Conservation (phyloP, 1,284 basidiomycete genomes). For the Ceratorhiza oryzae-sativae region DNA sequence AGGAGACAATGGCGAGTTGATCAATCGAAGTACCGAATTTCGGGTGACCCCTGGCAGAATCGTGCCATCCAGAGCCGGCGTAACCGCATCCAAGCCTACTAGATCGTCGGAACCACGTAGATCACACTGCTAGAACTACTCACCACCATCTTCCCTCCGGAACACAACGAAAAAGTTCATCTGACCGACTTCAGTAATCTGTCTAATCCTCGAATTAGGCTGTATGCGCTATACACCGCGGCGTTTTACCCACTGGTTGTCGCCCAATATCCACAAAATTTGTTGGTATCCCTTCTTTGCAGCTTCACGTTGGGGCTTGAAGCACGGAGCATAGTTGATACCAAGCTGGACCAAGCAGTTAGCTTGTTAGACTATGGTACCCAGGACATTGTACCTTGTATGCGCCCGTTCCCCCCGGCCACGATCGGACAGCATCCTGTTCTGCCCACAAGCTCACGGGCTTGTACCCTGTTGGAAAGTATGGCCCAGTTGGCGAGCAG, state of each 20-base stretch:
- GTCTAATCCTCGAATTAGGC: slow-evolving; percentile 38
- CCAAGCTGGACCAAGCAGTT: slow-evolving; percentile 52
- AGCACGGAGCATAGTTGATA: slow-evolving; percentile 73
- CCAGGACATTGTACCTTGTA: slow-evolving; percentile 49
- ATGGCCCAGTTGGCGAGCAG: slow-evolving; percentile 70
- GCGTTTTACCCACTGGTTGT: slow-evolving; percentile 33
- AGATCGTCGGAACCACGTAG: slow-evolving; percentile 1
- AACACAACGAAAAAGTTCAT: slow-evolving; percentile 76
- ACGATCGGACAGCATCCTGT: slow-evolving; percentile 72
- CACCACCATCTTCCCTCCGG: slow-evolving; percentile 59
- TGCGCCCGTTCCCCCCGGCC: slow-evolving; percentile 71
- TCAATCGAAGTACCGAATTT: slow-evolving; percentile 69
- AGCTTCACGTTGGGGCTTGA: slow-evolving; percentile 69
- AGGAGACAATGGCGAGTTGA: slow-evolving; percentile 13
- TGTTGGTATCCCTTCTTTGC: slow-evolving; percentile 74
- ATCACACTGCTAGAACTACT: slow-evolving; percentile 41
- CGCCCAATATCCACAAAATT: slow-evolving; percentile 59
- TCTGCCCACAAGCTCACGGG: slow-evolving; percentile 77
- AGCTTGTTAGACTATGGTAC: neutral
- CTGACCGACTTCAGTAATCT: slow-evolving; percentile 64
- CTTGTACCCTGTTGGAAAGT: slow-evolving; percentile 69
- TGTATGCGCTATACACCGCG: neutral
- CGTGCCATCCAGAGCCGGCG: slow-evolving; percentile 77
- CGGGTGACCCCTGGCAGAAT: slow-evolving; percentile 80
- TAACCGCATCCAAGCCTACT: slow-evolving; percentile 68